Evolutionary conservation across 176 grass and related monocot genomes (phyloP), one percentile per base, ranked within the genome.

Genomic region (Avena atlantica): DNA sequence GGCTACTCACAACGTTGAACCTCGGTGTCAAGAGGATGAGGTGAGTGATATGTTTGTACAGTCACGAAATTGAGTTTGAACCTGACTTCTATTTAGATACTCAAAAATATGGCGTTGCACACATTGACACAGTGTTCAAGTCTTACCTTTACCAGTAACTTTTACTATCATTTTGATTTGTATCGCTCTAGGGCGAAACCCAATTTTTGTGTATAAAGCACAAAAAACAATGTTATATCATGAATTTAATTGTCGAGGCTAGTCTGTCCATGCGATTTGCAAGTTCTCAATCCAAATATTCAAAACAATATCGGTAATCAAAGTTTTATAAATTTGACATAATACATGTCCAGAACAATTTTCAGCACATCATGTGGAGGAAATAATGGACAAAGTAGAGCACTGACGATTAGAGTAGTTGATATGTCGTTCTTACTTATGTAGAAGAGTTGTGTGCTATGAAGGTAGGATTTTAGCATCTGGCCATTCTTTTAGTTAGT

Each of bases 371-470:
- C 1, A 20, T 7, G 20, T 19, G 17, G 17, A 40, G 37, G 37
- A 5, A 40, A 40, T 40, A 40, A 40, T 40, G 37, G 37, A 40
- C 37, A 40, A 40, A 40, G 37, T 40, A 40, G 37, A 80, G 76
- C 51, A 15, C 3, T 53, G 51, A 82, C 85, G 58, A 89, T 80
- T 80, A 89, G 51, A 16, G 13, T 76, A 85, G 87, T 82, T 76
- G 87, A 85, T 61, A 89, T 84, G 81, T 71, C 31, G 84, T 89
- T 42, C 87, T 89, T 73, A 74, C 74, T 45, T 76, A 82, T 74
- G 64, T 89, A 72, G 82, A 85, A 34, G 87, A 89, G 82, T 85
- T 89, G 82, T 57, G 87, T 12, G 85, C 87, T 20, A 89, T 85
- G 87, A 89, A 84, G 83, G 88, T 85, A 74, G 59, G 29, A 67